phyloP scores from a whole-genome alignment of 1,139 yeast genomes.

The Suhomyces yuchorum region DNA sequence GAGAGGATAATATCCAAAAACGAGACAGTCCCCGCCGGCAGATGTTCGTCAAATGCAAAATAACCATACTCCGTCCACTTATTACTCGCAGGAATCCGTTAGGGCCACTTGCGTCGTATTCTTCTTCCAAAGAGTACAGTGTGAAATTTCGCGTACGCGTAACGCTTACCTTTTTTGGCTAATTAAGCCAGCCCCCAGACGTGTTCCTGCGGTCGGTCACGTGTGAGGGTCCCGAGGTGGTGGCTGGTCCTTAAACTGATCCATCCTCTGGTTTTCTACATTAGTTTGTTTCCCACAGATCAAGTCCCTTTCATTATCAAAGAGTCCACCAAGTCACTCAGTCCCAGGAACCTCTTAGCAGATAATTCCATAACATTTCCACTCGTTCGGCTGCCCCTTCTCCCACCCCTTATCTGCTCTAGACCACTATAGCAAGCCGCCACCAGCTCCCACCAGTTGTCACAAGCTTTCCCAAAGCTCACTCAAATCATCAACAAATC shows the following conservation, averaged over 20 bases:
- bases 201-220: slow-evolving; percentile 5
- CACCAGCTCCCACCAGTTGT: too few species aligned
- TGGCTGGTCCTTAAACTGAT: neutral
- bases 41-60: too few species aligned
- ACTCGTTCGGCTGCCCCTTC: too few species aligned
- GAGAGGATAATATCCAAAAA: neutral
- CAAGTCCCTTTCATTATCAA: neutral
- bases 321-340: neutral
- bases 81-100: neutral
- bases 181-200: slow-evolving; percentile 12
- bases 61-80: too few species aligned
- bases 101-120: neutral
- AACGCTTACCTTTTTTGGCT: slow-evolving; percentile 6
- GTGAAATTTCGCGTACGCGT: slow-evolving; percentile 6
- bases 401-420: too few species aligned
- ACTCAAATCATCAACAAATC: too few species aligned
- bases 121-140: neutral
- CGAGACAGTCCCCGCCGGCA: too few species aligned
- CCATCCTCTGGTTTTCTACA: neutral
- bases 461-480: too few species aligned
- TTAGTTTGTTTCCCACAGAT: neutral
- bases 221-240: neutral
- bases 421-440: neutral
- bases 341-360: neutral
- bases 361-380: neutral